Percentiles rank a stretch among this genome's conserved stretches.
These are phyloP conservation scores for Boletus pseudo-olivaceus DNA, from an alignment of 768 basidiomycete genomes.

Conservation along the genomic window DNA sequence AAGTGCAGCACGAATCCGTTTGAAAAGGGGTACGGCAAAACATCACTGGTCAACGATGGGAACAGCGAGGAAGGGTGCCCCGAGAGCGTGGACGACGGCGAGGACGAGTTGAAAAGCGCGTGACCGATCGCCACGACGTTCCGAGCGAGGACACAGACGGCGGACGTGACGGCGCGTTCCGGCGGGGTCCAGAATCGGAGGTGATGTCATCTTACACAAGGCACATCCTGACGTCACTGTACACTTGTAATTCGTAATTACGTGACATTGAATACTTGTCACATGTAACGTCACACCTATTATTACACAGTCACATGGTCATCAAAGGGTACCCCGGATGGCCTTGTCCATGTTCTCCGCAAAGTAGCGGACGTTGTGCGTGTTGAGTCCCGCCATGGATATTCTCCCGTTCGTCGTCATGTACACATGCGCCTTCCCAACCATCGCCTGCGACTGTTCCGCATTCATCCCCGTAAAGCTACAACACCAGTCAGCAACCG, in stretches of 20 bases:
- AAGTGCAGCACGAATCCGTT: conserved; percentile 18
- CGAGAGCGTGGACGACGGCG: conserved; percentile 24
- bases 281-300: background rate
- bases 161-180: conserved; percentile 26
- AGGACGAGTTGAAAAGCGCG: conserved; percentile 1
- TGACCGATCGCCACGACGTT: conserved; percentile 21
- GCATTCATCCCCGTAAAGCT: conserved; percentile 83
- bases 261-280: background rate
- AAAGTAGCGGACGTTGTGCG: conserved; percentile 71
- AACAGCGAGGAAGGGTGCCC: conserved; percentile 9
- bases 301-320: conserved; percentile 16
- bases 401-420: conserved; percentile 86
- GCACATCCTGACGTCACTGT: conserved; percentile 28
- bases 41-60: conserved; percentile 15
- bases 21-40: background rate
- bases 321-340: conserved; percentile 47
- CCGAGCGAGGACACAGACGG: conserved; percentile 11
- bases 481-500: conserved; percentile 14
- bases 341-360: conserved; percentile 66
- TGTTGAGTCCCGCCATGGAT: conserved; percentile 92
- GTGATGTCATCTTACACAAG: conserved; percentile 31
- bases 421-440: conserved; percentile 77
- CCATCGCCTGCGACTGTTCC: conserved; percentile 62
- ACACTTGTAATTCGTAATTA: background rate
- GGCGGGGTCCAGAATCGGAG: conserved; percentile 25